Evolutionary conservation across 495 filamentous ascomycete species (phyloP).

Genomic region (Xylaria venustula): DNA sequence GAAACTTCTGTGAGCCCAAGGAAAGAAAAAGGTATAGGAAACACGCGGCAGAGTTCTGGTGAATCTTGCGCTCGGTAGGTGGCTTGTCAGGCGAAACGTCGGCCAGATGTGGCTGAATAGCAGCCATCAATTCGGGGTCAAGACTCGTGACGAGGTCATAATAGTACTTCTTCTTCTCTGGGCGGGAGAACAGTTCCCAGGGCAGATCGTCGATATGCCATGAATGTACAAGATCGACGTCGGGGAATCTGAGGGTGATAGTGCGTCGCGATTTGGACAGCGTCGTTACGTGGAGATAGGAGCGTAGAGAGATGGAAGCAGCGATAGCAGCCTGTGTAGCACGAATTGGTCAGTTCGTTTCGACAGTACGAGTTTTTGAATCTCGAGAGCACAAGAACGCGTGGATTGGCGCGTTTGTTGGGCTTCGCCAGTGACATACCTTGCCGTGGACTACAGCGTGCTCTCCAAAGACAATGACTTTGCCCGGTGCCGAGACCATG

Average conservation of each 20-base stretch:
- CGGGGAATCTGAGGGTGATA: slow-evolving; percentile 81
- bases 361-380: not conserved
- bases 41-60: slow-evolving; percentile 71
- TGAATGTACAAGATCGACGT: slow-evolving; percentile 80
- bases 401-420: not conserved
- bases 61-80: slow-evolving; percentile 69
- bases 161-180: slow-evolving; percentile 87
- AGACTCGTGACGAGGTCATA: slow-evolving; percentile 83
- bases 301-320: slow-evolving; percentile 88
- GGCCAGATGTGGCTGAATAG: slow-evolving; percentile 72
- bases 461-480: slow-evolving; percentile 96
- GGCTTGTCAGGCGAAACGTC: slow-evolving; percentile 63
- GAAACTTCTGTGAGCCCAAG: slow-evolving; percentile 72
- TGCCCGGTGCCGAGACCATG: slow-evolving; percentile 96
- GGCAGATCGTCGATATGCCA: slow-evolving; percentile 91
- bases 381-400: not conserved
- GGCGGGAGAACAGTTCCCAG: slow-evolving; percentile 74
- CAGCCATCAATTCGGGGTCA: slow-evolving; percentile 74
- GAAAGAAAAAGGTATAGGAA: slow-evolving; percentile 95
- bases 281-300: slow-evolving; percentile 90
- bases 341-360: not conserved
- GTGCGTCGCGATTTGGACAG: slow-evolving; percentile 82
- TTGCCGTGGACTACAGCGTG: slow-evolving; percentile 97
- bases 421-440: slow-evolving; percentile 38
- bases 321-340: slow-evolving; percentile 74